Base-by-base conservation (phyloP, 176 grass and related monocot species). In the Themeda triandra region DNA sequence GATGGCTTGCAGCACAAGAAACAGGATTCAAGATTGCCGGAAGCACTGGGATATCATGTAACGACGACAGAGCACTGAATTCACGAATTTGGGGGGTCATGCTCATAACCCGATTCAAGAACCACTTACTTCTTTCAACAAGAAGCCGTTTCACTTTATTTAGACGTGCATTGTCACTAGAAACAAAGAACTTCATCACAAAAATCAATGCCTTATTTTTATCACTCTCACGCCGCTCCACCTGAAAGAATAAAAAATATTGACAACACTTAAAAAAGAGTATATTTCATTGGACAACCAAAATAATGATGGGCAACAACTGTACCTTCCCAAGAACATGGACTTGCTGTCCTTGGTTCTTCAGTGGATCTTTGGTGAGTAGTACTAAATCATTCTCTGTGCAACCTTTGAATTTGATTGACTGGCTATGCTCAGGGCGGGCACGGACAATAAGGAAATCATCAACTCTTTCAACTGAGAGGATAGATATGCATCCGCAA, bases 381-480 rank as follows among this genome's bases (percentile, higher is more conserved):
- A 98, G 83, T 84, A 98, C 77, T 58, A 98, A 87, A 86, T 98
- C 96, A 95, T 93, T 98, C 86, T 98, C 96, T 49, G 48, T 56
- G 81, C 85, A 95, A 10, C 67, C 81, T 98, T 77, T 95, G 58
- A 82, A 92, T 88, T 76, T 83, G 33, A 81, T 36, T 87, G 54
- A 86, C 19, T 84, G 85, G 46, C 69, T 98, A 62, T 80, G 86
- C 69, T 98, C 91, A 82, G 89, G 85, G 45, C 93, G 91, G 39
- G 89, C 93, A 87, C 93, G 91, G 58, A 98, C 87, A 75, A 95
- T 75, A 87, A 88, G 63, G 88, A 98, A 98, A 46, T 95, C 96
- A 93, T 98, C 96, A 74, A 98, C 87, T 80, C 93, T 95, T 91
- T 98, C 96, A 75, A 93, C 96, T 45, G 96, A 95, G 45, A 95